Conservation (phyloP, 2,329 filamentous ascomycete species). For the Colletotrichum tropicale region DNA sequence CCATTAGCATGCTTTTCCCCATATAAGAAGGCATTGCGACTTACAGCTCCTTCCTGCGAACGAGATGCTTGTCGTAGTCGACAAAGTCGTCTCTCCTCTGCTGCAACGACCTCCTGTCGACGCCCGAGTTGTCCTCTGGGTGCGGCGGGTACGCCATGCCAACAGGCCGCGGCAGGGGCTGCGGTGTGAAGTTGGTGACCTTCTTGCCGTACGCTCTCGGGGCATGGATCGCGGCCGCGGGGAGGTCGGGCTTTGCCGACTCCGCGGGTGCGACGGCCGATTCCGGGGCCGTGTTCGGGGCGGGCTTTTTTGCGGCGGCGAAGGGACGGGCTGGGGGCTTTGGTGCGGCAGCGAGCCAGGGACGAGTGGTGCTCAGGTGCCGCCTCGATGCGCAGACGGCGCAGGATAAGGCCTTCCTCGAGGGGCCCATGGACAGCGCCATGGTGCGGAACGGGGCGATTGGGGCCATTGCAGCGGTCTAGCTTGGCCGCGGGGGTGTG, state of each 20-base stretch:
- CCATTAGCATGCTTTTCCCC: not conserved
- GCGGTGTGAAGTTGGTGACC: conserved; percentile 60
- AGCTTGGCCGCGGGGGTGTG: not conserved
- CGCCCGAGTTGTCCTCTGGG: conserved; percentile 81
- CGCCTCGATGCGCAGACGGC: conserved; percentile 56
- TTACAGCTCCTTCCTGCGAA: conserved; percentile 77
- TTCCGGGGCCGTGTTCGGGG: conserved; percentile 14
- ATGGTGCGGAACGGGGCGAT: conserved; percentile 25
- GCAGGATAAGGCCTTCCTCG: conserved; percentile 44
- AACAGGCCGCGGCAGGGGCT: conserved; percentile 74
- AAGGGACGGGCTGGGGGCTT: conserved; percentile 23
- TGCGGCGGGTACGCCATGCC: conserved; percentile 77
- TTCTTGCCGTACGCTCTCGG: conserved; percentile 65
- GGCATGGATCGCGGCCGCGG: conserved; percentile 58
- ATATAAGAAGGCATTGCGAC: conserved; percentile 14
- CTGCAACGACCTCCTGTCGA: conserved; percentile 69
- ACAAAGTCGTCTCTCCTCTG: conserved; percentile 82
- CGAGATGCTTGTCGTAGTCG: conserved; percentile 83
- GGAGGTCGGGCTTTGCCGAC: conserved; percentile 40
- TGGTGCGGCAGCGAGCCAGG: conserved; percentile 34
- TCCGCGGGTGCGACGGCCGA: conserved; percentile 13
- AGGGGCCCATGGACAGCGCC: conserved; percentile 31
- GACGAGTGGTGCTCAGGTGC: conserved; percentile 50
- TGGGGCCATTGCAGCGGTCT: not conserved
- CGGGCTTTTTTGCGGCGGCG: conserved; percentile 32